Evolutionary conservation across 2,329 filamentous ascomycete species (phyloP), one percentile per base, ranked within the genome.

Genomic region (Fusarium coffeatum): DNA sequence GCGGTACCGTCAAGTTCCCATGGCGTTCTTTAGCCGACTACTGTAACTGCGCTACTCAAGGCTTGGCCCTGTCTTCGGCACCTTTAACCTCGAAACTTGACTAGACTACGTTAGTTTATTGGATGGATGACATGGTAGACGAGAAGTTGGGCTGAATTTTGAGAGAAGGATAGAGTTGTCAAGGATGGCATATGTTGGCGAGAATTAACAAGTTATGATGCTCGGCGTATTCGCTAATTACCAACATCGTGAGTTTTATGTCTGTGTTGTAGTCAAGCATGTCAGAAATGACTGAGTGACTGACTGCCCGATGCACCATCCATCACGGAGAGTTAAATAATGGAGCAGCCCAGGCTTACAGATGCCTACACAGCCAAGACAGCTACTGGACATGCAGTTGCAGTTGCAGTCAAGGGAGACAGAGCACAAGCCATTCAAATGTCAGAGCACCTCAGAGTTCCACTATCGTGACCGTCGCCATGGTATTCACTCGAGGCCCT

Each of bases 401-500:
- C 27, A 28, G 56, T 42, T 28, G 27, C 28, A 30, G 56, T 42
- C 62, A 43, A 54, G 51, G 45, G 32, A 32, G 30, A 30, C 22
- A n/a, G 40, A 70, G 71, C 71, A 64, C 54, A 61, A 66, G 72
- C 70, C 68, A 55, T 60, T 15, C 46, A 42, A 42, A 53, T 64
- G 67, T 40, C 68, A 70, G 58, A 63, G 67, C 67, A 70, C 67
- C 49, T 56, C 45, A 37, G n/a, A 69, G 53, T 64, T 63, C 62
- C 67, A 71, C 67, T 68, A 59, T 68, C 58, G 49, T 57, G 67
- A 64, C 67, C 67, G 63, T 71, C 67, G 65, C 58, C 58, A 68
- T 68, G 67, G 67, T 66, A 71, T 69, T 70, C 54, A 47, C 41
- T 46, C 49, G 60, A 12, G 43, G 47, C 62, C 64, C 30, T 54